These are phyloP conservation scores for Trifolium subterraneum DNA, from an alignment of 306 rosid genomes.

Conservation along the genomic window DNA sequence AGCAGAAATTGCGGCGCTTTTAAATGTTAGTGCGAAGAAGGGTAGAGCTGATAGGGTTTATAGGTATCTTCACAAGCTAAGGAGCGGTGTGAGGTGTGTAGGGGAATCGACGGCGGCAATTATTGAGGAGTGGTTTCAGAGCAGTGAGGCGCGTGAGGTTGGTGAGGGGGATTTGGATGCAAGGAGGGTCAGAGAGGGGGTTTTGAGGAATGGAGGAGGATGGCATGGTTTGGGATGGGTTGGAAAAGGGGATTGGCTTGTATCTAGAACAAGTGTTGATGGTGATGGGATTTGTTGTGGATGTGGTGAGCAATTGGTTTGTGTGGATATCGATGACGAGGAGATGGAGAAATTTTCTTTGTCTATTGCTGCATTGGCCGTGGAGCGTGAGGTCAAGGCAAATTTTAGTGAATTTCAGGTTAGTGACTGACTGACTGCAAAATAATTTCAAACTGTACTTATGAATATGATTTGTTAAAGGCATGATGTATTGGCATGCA, in stretches of 20 bases:
- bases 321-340: constrained; percentile 75
- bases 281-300: constrained; percentile 56
- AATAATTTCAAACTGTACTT: neutral
- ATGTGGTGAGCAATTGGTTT: constrained; percentile 66
- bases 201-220: constrained; percentile 81
- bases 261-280: constrained; percentile 51
- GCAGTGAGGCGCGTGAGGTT: constrained; percentile 53
- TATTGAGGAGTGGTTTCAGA: constrained; percentile 79
- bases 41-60: constrained; percentile 72
- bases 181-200: constrained; percentile 48
- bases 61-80: constrained; percentile 75
- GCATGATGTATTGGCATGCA: neutral
- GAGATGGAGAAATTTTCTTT: constrained; percentile 72
- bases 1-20: constrained; percentile 66
- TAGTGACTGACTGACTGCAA: constrained; percentile 24
- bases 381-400: constrained; percentile 75
- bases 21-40: constrained; percentile 61
- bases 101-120: constrained; percentile 55
- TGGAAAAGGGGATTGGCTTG: constrained; percentile 81
- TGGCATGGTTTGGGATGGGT: constrained; percentile 96
- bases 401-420: constrained; percentile 87
- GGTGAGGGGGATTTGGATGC: constrained; percentile 54
- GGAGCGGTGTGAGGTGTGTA: constrained; percentile 65
- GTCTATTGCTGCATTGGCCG: constrained; percentile 70
- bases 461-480: constrained; percentile 16